Percentiles rank a stretch among this genome's conserved stretches.
Conservation (phyloP, 2,329 filamentous ascomycete genomes). For the Phyllosticta citrichinensis region DNA sequence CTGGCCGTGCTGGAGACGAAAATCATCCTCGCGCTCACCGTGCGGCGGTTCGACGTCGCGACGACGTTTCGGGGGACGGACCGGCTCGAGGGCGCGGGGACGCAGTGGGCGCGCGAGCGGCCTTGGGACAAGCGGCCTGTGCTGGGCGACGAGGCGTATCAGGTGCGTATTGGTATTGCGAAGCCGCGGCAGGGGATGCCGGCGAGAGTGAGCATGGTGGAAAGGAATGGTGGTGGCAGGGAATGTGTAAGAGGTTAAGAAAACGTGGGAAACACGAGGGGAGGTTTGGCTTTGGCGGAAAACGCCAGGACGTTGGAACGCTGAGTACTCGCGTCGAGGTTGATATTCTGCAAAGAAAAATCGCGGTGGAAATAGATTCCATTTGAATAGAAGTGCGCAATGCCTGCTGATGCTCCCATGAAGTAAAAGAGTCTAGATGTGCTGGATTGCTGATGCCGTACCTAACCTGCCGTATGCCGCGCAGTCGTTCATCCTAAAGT, state of each 20-base stretch:
- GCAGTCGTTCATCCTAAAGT: no score
- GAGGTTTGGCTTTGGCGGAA: no score
- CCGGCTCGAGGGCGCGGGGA: neutral
- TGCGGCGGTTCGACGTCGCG: constrained; percentile 17
- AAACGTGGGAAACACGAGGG: no score
- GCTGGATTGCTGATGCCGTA: no score
- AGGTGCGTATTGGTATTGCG: constrained; percentile 18
- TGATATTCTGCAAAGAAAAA: no score
- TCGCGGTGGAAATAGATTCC: no score
- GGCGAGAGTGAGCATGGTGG: constrained; percentile 14
- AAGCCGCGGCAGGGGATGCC: constrained; percentile 21
- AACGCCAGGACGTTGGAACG: no score
- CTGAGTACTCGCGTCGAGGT: no score
- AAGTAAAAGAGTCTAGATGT: no score
- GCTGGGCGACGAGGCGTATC: constrained; percentile 18
- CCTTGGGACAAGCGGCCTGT: neutral
- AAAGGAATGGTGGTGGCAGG: constrained; percentile 7
- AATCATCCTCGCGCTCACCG: constrained; percentile 17
- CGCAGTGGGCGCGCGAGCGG: neutral
- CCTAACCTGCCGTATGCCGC: no score
- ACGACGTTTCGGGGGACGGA: constrained; percentile 15
- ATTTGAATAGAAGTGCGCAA: no score
- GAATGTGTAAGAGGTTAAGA: neutral
- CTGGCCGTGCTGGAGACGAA: constrained; percentile 28
- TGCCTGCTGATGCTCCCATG: no score